phyloP scores from a whole-genome alignment of 2,329 filamentous ascomycete genomes.

The Xylaria sp. region DNA sequence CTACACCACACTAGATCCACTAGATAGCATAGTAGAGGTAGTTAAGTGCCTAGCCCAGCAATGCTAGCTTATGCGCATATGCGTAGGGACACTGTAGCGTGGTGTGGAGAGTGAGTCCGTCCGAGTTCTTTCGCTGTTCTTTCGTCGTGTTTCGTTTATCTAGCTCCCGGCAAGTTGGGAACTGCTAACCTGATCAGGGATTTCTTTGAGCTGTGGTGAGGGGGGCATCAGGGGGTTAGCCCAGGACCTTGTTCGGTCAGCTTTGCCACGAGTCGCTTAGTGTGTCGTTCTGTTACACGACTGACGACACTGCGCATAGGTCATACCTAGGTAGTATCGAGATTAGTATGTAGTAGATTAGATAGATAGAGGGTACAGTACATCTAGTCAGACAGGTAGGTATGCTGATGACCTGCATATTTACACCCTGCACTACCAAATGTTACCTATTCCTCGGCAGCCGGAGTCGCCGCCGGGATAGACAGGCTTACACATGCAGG shows the following conservation, averaged over 20 bases:
- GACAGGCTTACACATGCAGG: not conserved
- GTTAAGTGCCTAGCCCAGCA: no score
- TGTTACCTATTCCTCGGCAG: not conserved
- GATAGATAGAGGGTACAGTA: not conserved
- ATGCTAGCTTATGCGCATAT: no score
- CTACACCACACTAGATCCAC: not conserved
- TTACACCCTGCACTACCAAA: slow-evolving; percentile 10
- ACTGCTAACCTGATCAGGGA: slow-evolving; percentile 9
- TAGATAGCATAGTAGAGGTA: not conserved
- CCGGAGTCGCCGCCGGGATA: slow-evolving; percentile 9
- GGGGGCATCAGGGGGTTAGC: not conserved
- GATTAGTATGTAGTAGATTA: no score
- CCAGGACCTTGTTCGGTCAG: slow-evolving; percentile 4
- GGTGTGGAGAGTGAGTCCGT: slow-evolving; percentile 1
- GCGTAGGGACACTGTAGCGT: not conserved
- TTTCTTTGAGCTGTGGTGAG: not conserved
- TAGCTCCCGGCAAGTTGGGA: slow-evolving; percentile 36
- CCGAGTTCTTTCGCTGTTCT: not conserved
- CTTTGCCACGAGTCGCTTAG: slow-evolving; percentile 20
- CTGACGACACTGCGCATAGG: not conserved
- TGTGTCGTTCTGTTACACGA: slow-evolving; percentile 5
- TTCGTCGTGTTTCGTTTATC: not conserved
- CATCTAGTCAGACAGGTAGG: not conserved
- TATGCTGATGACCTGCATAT: not conserved
- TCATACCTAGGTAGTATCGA: not conserved